Base-by-base conservation (phyloP, 106 monocot species). In the Chionographis japonica region DNA sequence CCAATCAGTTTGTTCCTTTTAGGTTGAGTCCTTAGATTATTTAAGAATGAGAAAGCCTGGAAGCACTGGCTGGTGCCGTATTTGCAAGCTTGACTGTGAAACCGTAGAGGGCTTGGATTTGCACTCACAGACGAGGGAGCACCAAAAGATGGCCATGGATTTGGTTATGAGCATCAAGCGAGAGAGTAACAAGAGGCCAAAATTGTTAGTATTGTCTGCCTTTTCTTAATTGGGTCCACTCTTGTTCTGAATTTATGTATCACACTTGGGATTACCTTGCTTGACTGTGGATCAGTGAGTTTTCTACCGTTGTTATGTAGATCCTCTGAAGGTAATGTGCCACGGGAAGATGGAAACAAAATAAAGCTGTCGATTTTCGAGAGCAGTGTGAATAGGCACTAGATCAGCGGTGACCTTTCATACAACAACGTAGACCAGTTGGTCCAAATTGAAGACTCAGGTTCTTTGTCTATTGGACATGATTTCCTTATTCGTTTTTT, bases 81-180 rank as follows among this genome's bases (percentile, higher is more conserved):
- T 98, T 66, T 98, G 97, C 71, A 90, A 78, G 61, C 72, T 92
- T 72, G 86, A 92, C 56, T 98, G 92, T 77, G 89, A 84, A 55
- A 92, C 82, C 27, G 85, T 77, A 16, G 97, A 92, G 56, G 89
- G 85, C 60, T 68, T 92, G 54, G 89, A 98, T 66, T 40, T 82
- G 65, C 97, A 98, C 80, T 82, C 81, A 12, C 89, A 98, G 70
- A 84, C 86, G 19, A 87, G 78, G 79, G 97, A 98, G 37, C 97
- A 98, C 72, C 92, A 98, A 67, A 86, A 87, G 51, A 83, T 66
- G 78, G 76, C 89, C 4, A 92, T 98, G 97, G 97, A 98, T 57
- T 81, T 98, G 63, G 84, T 98, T 55, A 51, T 89, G 19, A 79
- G 58, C 66, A 98, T 98, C 50, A 92, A 98, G 69, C 71, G 80